Evolutionary conservation across 1,139 yeast species (phyloP).

Genomic region (Pneumocystis sp.): DNA sequence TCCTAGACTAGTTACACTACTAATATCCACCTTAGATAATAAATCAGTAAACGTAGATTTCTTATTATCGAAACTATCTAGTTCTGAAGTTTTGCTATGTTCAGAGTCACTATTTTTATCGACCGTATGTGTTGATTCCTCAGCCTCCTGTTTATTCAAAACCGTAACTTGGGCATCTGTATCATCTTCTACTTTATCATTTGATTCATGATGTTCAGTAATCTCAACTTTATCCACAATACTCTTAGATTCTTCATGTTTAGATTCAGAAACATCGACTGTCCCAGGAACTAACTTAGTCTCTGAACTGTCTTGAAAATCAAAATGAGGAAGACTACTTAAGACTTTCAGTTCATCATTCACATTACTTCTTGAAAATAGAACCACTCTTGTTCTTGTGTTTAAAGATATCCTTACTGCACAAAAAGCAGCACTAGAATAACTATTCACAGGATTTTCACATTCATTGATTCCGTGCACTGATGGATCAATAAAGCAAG

Average conservation of each 20-base stretch:
- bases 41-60: neutral
- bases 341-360: neutral
- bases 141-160: too few relatives aligned
- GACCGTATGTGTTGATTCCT: too few relatives aligned
- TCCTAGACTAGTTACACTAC: neutral
- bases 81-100: too few relatives aligned
- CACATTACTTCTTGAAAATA: neutral
- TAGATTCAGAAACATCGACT: too few relatives aligned
- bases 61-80: neutral
- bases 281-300: neutral
- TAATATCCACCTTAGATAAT: neutral
- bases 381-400: neutral
- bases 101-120: too few relatives aligned
- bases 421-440: neutral
- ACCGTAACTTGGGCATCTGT: too few relatives aligned
- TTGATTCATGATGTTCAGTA: too few relatives aligned
- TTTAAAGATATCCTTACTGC: neutral
- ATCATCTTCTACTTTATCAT: too few relatives aligned
- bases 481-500: conserved; percentile 67
- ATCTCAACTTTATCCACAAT: too few relatives aligned
- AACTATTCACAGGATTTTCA: conserved; percentile 18
- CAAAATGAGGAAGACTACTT: neutral
- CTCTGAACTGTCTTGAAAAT: neutral
- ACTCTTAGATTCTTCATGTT: too few relatives aligned
- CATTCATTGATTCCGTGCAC: conserved; percentile 43